Evolutionary conservation across 148 eudicot genomes (phyloP).

Genomic region (Chenopodium suecicum): DNA sequence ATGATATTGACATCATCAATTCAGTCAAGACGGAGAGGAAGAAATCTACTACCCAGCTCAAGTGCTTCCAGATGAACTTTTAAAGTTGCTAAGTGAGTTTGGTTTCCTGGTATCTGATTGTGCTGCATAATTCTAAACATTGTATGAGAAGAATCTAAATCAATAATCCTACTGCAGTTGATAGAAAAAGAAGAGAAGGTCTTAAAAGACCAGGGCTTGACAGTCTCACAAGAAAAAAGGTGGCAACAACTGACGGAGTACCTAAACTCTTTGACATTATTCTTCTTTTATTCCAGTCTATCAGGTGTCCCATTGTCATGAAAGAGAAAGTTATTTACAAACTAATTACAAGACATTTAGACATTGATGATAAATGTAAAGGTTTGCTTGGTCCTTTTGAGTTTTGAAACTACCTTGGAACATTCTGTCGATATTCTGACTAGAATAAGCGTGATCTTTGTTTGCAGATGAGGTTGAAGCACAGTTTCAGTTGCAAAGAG

Average conservation of each 20-base stretch:
- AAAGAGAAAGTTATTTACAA: constrained; percentile 73
- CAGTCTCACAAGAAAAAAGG: constrained; percentile 54
- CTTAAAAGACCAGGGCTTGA: not conserved
- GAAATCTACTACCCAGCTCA: constrained; percentile 28
- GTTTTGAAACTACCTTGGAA: not conserved
- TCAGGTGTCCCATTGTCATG: constrained; percentile 56
- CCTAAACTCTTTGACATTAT: constrained; percentile 75
- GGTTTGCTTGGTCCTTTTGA: not conserved
- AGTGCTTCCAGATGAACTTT: not conserved
- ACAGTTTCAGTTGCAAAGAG: constrained; percentile 58
- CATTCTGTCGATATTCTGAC: not conserved
- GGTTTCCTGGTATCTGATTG: not conserved
- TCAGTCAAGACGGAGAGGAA: not conserved
- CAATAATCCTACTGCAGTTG: not conserved
- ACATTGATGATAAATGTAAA: constrained; percentile 70
- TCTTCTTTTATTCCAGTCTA: constrained; percentile 64
- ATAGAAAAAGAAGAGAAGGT: not conserved
- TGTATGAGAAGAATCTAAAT: not conserved
- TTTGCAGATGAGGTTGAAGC: constrained; percentile 70
- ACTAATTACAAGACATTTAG: constrained; percentile 45
- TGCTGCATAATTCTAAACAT: not conserved
- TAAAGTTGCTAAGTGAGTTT: not conserved
- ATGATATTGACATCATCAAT: constrained; percentile 18
- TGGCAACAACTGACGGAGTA: constrained; percentile 47
- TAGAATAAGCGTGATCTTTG: constrained; percentile 2